phyloP scores from a whole-genome alignment of 2,329 filamentous ascomycete species.

The Trichoderma afroharzianum region DNA sequence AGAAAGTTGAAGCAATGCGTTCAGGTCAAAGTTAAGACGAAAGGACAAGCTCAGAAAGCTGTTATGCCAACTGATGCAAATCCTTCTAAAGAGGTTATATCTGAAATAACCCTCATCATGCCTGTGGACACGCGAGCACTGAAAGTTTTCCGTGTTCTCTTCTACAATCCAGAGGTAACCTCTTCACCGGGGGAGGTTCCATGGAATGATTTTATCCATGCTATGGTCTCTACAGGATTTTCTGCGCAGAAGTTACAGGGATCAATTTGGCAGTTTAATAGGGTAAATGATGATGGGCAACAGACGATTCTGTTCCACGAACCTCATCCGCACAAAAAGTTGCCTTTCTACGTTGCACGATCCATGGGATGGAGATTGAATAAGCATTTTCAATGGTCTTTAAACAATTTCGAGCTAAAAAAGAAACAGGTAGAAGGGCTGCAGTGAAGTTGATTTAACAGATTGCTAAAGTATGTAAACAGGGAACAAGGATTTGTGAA shows the following conservation, averaged over 20 bases:
- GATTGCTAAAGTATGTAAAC: not conserved
- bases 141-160: conserved; percentile 39
- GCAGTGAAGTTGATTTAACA: not conserved
- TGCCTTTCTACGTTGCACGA: conserved; percentile 45
- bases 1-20: not conserved
- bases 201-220: conserved; percentile 53
- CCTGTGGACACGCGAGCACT: conserved; percentile 31
- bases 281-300: conserved; percentile 37
- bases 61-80: not conserved
- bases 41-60: not conserved
- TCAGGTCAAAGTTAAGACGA: not conserved
- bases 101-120: conserved; percentile 9
- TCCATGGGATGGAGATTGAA: conserved; percentile 46
- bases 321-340: conserved; percentile 53
- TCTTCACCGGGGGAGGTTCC: conserved; percentile 45
- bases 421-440: not conserved
- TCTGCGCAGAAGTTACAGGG: conserved; percentile 54
- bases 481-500: not conserved
- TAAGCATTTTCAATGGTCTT: conserved; percentile 49
- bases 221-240: conserved; percentile 50
- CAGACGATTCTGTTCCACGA: conserved; percentile 58
- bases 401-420: conserved; percentile 40
- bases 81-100: not conserved
- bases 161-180: conserved; percentile 35
- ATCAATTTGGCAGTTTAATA: conserved; percentile 58